phyloP scores from a whole-genome alignment of 2,329 filamentous ascomycete species.

The Clonostachys solani region DNA sequence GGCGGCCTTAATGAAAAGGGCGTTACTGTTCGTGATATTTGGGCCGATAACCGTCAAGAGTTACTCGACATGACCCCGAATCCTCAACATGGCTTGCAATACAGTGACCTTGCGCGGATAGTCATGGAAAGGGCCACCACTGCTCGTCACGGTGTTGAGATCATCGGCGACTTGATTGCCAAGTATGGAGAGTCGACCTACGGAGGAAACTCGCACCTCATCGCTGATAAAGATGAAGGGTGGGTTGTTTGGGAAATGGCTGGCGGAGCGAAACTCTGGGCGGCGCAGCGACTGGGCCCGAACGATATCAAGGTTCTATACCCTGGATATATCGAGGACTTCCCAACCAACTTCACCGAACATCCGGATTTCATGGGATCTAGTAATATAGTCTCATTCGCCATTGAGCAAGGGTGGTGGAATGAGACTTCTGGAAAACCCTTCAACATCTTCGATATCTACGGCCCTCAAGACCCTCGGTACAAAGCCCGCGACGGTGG shows the following conservation, averaged over 20 bases:
- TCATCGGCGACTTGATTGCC: slow-evolving; percentile 30
- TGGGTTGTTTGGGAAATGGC: slow-evolving; percentile 21
- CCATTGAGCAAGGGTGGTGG: slow-evolving; percentile 18
- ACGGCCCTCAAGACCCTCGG: slow-evolving; percentile 12
- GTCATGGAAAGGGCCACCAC: slow-evolving; percentile 32
- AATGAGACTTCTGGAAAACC: slow-evolving; percentile 9
- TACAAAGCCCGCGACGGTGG: slow-evolving; percentile 14
- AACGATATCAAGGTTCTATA: slow-evolving; percentile 16
- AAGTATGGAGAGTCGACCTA: slow-evolving; percentile 34
- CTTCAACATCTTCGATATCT: slow-evolving; percentile 18
- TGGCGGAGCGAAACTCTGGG: slow-evolving; percentile 16
- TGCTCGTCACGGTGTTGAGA: slow-evolving; percentile 33
- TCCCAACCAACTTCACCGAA: slow-evolving; percentile 12
- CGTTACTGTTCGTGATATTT: slow-evolving; percentile 33
- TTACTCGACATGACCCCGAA: slow-evolving; percentile 31
- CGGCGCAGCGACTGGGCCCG: slow-evolving; percentile 13
- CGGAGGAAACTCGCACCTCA: slow-evolving; percentile 34
- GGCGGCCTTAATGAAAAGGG: slow-evolving; percentile 36
- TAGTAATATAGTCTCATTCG: slow-evolving; percentile 15
- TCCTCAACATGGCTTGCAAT: slow-evolving; percentile 32
- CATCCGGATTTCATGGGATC: slow-evolving; percentile 16
- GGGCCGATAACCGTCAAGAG: slow-evolving; percentile 30
- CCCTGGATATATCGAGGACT: slow-evolving; percentile 19
- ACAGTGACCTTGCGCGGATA: slow-evolving; percentile 31
- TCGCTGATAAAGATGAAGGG: slow-evolving; percentile 24